These are phyloP conservation scores for Hyparrhenia diplandra DNA, from an alignment of 176 grass and related monocot species.

Conservation along the genomic window DNA sequence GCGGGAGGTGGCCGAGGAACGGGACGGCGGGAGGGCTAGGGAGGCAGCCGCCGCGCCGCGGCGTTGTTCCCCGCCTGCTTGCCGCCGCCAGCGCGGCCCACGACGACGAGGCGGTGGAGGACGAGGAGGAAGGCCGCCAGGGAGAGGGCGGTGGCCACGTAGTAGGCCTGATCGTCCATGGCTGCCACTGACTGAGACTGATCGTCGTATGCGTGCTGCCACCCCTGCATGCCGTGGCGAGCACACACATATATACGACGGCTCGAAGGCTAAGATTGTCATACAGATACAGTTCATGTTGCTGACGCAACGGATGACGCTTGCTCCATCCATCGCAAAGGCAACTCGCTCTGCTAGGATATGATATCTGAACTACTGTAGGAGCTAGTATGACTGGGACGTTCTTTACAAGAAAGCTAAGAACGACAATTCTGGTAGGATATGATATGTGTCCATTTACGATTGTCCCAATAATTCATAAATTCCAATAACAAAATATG, in stretches of 20 bases:
- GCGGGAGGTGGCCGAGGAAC: background rate
- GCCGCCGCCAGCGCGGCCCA: background rate
- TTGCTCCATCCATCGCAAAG: too few relatives aligned
- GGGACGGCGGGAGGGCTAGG: background rate
- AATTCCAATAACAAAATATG: too few relatives aligned
- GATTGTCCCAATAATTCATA: too few relatives aligned
- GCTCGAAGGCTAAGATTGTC: too few relatives aligned
- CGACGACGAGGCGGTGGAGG: background rate
- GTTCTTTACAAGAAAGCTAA: too few relatives aligned
- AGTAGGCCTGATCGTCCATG: background rate
- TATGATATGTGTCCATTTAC: background rate
- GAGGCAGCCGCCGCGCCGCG: background rate
- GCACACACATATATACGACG: background rate
- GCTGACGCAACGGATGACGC: background rate
- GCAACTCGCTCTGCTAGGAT: too few relatives aligned
- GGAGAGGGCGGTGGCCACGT: background rate
- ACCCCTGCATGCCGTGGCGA: background rate
- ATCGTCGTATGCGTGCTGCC: background rate
- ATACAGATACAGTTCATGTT: background rate
- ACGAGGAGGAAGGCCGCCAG: background rate
- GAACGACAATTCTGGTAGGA: too few relatives aligned
- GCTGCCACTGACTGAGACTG: background rate
- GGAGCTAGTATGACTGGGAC: too few relatives aligned
- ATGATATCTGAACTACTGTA: too few relatives aligned
- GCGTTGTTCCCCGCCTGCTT: background rate